Evolutionary conservation across 176 grass and related monocot species (phyloP), one percentile per base, ranked within the genome.

Genomic region (Phoenix roebelenii): DNA sequence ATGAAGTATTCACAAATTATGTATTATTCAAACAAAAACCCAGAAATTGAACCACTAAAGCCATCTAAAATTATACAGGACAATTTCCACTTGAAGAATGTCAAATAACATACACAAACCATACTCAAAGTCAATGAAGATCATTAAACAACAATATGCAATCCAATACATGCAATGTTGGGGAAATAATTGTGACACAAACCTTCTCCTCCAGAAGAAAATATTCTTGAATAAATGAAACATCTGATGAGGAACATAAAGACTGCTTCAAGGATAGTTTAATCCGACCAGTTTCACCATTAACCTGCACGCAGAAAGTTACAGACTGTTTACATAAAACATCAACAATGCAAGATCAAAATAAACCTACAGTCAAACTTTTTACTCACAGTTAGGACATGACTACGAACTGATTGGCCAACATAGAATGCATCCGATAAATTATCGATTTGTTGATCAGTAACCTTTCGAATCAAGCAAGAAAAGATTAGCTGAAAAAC

Each of bases 121-220:
- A 30, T 30, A 30, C 28, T 30, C 28, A 6, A 5, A 1, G 28
- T 30, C 28, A 6, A 5, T 6, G 28, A 30, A 30, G 28, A 30
- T 30, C 28, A 30, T 6, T 30, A 30, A 30, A 30, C 28, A 30
- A 30, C 28, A 6, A 30, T 4, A 30, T 30, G 28, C 28, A 30
- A 44, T 44, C 12, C 35, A 44, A 44, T 44, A 61, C 15, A 68
- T 18, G 22, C 49, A 80, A 77, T 52, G 57, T 77, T 57, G 53
- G 3, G 18, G 4, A 58, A 22, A 58, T 50, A 59, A 23, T 16
- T 57, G 64, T 16, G 5, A 77, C 57, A 35, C 54, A 65, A 51
- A 97, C 92, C 84, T 97, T 91, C 58, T 85, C 78, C 60, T 97
- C 87, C 53, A 74, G 32, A 80, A 91, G 78, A 69, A 97, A 91